phyloP scores from a whole-genome alignment of 257 asterid species.

The Solanum arcanum region DNA sequence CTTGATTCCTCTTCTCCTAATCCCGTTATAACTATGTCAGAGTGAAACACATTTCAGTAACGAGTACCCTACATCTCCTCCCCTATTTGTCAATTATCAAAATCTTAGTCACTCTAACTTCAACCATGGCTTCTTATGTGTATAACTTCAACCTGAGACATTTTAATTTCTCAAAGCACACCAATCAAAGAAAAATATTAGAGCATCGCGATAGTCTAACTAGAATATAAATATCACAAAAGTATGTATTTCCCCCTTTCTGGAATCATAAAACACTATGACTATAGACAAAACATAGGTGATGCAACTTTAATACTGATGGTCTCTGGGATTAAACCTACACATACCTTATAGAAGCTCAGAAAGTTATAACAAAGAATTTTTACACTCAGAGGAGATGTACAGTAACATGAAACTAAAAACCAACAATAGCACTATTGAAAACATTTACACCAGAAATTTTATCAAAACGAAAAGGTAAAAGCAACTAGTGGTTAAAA shows the following conservation, averaged over 20 bases:
- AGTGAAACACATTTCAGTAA: too few species aligned
- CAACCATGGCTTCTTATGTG: too few species aligned
- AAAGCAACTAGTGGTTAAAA: not conserved
- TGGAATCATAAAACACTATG: not conserved
- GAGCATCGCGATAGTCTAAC: not conserved
- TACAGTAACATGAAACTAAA: not conserved
- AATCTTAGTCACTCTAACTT: too few species aligned
- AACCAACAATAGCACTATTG: not conserved
- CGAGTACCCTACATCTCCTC: too few species aligned
- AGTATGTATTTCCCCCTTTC: not conserved
- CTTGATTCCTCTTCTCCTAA: too few species aligned
- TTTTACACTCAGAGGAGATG: not conserved
- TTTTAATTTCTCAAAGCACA: not conserved
- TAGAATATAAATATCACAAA: too few species aligned
- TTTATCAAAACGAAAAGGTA: not conserved
- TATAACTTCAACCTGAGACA: not conserved
- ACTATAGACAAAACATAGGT: not conserved
- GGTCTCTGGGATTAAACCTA: not conserved
- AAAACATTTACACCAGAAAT: not conserved
- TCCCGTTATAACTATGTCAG: too few species aligned
- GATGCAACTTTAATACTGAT: not conserved
- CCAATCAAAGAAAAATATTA: not conserved
- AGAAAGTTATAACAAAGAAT: not conserved
- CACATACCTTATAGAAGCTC: not conserved
- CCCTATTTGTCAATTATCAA: too few species aligned